phyloP scores from a whole-genome alignment of 345 rosid species.

The Tarenaya hassleriana region DNA sequence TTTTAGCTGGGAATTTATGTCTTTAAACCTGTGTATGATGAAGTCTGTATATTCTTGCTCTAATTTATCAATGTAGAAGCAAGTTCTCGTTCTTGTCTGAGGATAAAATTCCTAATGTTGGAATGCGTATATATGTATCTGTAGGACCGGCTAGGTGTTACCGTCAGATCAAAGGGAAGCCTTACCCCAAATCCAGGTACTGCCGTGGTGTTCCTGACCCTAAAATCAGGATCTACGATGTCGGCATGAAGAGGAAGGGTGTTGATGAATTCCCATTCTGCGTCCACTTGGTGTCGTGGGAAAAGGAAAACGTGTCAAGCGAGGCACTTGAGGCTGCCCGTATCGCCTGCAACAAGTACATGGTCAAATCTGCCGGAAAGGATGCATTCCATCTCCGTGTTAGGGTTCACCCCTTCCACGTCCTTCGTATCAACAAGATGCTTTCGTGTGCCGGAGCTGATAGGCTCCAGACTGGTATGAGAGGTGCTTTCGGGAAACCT shows the following conservation, averaged over 20 bases:
- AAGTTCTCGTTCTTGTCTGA: too few relatives aligned
- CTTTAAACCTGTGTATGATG: too few relatives aligned
- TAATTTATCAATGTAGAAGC: too few relatives aligned
- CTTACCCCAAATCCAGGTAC: conserved; percentile 50
- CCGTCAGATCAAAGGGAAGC: conserved; percentile 56
- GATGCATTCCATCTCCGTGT: conserved; percentile 56
- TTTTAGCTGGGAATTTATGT: too few relatives aligned
- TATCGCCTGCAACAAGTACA: conserved; percentile 63
- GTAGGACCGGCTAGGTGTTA: conserved; percentile 38
- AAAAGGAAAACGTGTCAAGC: conserved; percentile 59
- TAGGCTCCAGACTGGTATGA: conserved; percentile 58
- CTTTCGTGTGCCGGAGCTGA: conserved; percentile 72
- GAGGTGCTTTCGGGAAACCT: conserved; percentile 61
- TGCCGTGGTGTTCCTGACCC: conserved; percentile 64
- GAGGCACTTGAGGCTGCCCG: conserved; percentile 64
- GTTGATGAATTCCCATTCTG: conserved; percentile 63
- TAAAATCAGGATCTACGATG: conserved; percentile 57
- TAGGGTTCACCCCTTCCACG: conserved; percentile 59
- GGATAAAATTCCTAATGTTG: too few relatives aligned
- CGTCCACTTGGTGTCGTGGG: conserved; percentile 62
- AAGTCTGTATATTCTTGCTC: too few relatives aligned
- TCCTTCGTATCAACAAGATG: conserved; percentile 56
- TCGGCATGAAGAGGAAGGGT: conserved; percentile 59
- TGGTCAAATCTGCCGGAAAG: conserved; percentile 53
- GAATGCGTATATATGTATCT: background rate